These are phyloP conservation scores for Thielaviopsis euricoi DNA, from an alignment of 2,329 filamentous ascomycete species.

Conservation along the genomic window DNA sequence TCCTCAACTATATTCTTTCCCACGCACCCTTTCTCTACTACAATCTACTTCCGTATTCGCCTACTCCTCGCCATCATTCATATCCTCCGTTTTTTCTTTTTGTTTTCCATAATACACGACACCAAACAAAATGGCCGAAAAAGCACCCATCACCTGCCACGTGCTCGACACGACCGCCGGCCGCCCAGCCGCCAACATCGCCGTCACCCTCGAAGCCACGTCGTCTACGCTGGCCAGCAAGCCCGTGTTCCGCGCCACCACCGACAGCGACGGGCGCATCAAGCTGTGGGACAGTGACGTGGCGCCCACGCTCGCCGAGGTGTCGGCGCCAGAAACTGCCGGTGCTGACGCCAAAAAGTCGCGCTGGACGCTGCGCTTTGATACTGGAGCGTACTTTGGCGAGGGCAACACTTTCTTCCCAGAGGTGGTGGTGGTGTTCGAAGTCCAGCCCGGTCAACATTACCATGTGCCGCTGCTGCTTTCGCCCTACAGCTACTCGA, in stretches of 20 bases:
- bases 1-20: too few relatives aligned
- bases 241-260: slow-evolving; percentile 43
- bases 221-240: not conserved
- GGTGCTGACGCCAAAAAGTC: slow-evolving; percentile 21
- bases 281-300: slow-evolving; percentile 34
- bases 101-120: not conserved
- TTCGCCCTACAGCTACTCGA: slow-evolving; percentile 67
- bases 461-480: slow-evolving; percentile 68
- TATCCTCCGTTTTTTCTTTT: not conserved
- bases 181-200: slow-evolving; percentile 47
- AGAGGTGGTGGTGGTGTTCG: slow-evolving; percentile 38
- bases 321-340: not conserved
- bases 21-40: too few relatives aligned
- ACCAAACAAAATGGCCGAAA: slow-evolving; percentile 17
- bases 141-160: slow-evolving; percentile 68
- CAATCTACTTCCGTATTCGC: too few relatives aligned
- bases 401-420: slow-evolving; percentile 45
- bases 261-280: slow-evolving; percentile 63
- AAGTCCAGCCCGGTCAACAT: slow-evolving; percentile 41
- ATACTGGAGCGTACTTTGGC: slow-evolving; percentile 56
- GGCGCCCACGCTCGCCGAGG: not conserved
- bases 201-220: slow-evolving; percentile 44
- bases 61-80: too few relatives aligned
- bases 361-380: slow-evolving; percentile 54
- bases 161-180: slow-evolving; percentile 69